These are phyloP conservation scores for Candida sanyaensis DNA, from an alignment of 1,139 yeast genomes.

Conservation along the genomic window DNA sequence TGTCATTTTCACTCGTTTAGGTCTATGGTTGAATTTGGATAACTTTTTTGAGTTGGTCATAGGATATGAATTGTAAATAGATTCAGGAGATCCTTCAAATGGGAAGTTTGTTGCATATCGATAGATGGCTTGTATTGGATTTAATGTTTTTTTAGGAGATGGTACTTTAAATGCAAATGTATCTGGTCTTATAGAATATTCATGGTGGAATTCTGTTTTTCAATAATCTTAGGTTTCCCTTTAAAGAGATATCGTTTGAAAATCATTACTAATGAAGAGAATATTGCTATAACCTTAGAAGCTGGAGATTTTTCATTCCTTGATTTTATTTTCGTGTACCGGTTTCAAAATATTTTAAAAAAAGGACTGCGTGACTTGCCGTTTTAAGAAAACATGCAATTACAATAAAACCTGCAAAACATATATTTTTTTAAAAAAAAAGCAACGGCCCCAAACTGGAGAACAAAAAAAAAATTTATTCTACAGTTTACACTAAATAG, in stretches of 20 bases:
- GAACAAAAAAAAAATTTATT: too few species aligned
- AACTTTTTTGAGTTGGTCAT: conserved; percentile 47
- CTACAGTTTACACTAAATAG: not conserved
- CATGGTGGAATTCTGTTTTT: conserved; percentile 39
- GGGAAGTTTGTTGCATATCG: conserved; percentile 49
- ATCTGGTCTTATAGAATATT: conserved; percentile 50
- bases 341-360: too few species aligned
- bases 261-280: not conserved
- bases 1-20: conserved; percentile 66
- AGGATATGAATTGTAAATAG: conserved; percentile 42
- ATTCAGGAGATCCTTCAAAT: conserved; percentile 41
- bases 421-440: not conserved
- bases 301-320: too few species aligned
- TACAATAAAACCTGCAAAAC: not conserved
- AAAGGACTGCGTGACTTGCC: not conserved
- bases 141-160: conserved; percentile 28
- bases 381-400: not conserved
- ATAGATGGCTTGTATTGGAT: conserved; percentile 40
- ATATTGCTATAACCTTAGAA: too few species aligned
- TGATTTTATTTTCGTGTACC: too few species aligned
- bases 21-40: conserved; percentile 50
- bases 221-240: conserved; percentile 17
- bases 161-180: conserved; percentile 49
- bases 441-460: not conserved
- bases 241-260: conserved; percentile 11